Evolutionary conservation across 768 basidiomycete species (phyloP).

Genomic region (Cystobasidium tubakii): DNA sequence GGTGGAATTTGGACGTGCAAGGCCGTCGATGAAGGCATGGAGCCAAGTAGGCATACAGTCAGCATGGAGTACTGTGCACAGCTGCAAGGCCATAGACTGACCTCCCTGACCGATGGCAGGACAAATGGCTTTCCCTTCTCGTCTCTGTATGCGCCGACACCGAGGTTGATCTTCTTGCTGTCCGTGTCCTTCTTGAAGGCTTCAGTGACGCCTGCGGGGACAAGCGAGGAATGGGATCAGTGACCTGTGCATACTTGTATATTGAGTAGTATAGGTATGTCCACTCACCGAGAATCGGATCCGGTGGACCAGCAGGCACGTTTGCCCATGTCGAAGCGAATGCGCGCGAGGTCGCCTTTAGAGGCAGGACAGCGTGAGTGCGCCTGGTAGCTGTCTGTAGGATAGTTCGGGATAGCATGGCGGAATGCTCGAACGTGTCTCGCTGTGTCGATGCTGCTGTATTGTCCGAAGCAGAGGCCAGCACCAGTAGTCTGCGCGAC

Average conservation of each 20-base stretch:
- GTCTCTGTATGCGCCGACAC: slow-evolving; percentile 88
- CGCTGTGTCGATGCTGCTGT: neutral
- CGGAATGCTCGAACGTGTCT: neutral
- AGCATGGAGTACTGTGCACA: neutral
- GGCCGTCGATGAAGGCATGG: slow-evolving; percentile 27
- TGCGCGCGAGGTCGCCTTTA: slow-evolving; percentile 27
- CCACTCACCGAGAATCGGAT: slow-evolving; percentile 75
- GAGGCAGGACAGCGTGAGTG: slow-evolving; percentile 1
- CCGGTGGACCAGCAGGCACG: slow-evolving; percentile 81
- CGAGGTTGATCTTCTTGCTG: slow-evolving; percentile 78
- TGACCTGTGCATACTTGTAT: too few relatives aligned
- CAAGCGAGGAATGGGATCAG: neutral
- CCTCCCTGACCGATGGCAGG: slow-evolving; percentile 83
- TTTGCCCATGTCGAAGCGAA: slow-evolving; percentile 68
- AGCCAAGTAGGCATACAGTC: neutral
- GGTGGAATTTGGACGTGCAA: slow-evolving; percentile 12
- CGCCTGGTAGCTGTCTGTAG: slow-evolving; percentile 9
- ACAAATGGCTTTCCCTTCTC: slow-evolving; percentile 83
- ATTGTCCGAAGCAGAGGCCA: neutral
- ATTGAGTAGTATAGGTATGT: too few relatives aligned
- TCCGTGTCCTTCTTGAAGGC: slow-evolving; percentile 75
- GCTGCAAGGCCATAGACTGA: slow-evolving; percentile 47
- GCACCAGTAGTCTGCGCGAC: neutral
- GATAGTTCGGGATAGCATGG: slow-evolving; percentile 15
- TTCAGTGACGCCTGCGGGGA: slow-evolving; percentile 57